Conservation (phyloP, 495 filamentous ascomycete genomes). For the Bacidia rubella region DNA sequence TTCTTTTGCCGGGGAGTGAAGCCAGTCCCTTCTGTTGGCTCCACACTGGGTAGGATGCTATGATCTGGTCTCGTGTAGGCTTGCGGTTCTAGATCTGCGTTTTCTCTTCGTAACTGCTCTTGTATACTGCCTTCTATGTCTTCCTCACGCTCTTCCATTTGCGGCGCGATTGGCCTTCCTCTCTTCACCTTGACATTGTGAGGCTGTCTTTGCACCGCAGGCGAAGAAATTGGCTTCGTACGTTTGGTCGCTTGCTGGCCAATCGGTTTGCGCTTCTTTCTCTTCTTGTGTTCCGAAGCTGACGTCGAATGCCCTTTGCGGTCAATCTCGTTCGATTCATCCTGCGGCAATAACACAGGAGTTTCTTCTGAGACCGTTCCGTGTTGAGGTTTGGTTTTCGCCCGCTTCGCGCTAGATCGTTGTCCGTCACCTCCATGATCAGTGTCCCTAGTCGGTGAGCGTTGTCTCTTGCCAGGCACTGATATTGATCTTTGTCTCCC, state of each 20-base stretch:
- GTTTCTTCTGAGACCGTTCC: neutral
- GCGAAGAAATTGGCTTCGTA: neutral
- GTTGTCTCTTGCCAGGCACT: neutral
- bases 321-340: too few species aligned
- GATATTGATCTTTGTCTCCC: neutral
- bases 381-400: neutral
- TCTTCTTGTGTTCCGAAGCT: slow-evolving; percentile 8
- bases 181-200: neutral
- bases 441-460: too few species aligned
- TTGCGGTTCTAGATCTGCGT: neutral
- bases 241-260: slow-evolving; percentile 12
- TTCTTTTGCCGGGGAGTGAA: neutral
- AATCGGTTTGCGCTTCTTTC: slow-evolving; percentile 18
- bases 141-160: neutral
- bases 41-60: neutral
- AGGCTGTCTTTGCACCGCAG: neutral
- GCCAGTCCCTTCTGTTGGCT: neutral
- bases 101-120: slow-evolving; percentile 6
- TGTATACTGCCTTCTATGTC: slow-evolving; percentile 1
- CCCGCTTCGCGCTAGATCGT: neutral
- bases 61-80: neutral
- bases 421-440: neutral
- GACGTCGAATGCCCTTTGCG: neutral
- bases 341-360: neutral
- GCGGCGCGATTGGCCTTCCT: neutral